Evolutionary conservation across 208 protist species (phyloP).

Genomic region (Wallacemonas sp.): DNA sequence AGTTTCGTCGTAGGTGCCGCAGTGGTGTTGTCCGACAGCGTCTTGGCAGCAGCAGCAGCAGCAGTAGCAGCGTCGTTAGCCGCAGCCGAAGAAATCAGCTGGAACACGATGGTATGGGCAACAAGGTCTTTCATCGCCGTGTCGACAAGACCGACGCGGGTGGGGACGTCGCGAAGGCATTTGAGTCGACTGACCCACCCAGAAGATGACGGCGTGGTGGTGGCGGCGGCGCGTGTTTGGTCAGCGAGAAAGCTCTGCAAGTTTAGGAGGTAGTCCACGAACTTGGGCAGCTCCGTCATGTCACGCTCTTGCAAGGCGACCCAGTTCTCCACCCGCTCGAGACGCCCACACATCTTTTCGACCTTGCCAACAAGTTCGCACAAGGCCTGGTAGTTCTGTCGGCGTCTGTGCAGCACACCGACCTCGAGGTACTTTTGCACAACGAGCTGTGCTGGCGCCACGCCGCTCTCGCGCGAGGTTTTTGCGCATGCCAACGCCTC

Average conservation of each 20-base stretch:
- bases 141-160: not conserved
- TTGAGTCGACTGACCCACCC: slow-evolving; percentile 9
- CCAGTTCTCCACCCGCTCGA: slow-evolving; percentile 81
- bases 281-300: slow-evolving; percentile 57
- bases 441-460: slow-evolving; percentile 39
- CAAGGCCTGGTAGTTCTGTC: slow-evolving; percentile 55
- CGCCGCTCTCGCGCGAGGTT: slow-evolving; percentile 37
- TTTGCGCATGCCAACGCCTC: slow-evolving; percentile 46
- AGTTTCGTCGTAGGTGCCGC: not conserved
- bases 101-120: not conserved
- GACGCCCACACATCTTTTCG: slow-evolving; percentile 31
- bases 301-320: slow-evolving; percentile 81
- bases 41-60: no score
- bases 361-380: slow-evolving; percentile 29
- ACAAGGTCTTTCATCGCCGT: slow-evolving; percentile 11
- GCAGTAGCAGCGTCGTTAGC: no score
- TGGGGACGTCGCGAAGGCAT: slow-evolving; percentile 12
- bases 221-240: not conserved
- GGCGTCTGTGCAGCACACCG: slow-evolving; percentile 62
- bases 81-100: not conserved
- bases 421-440: slow-evolving; percentile 68
- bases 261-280: slow-evolving; percentile 38
- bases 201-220: not conserved
- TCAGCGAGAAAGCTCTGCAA: slow-evolving; percentile 39
- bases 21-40: not conserved